Evolutionary conservation across 306 rosid genomes (phyloP), one percentile per base, ranked within the genome.

Genomic region (Vachellia collinsii): DNA sequence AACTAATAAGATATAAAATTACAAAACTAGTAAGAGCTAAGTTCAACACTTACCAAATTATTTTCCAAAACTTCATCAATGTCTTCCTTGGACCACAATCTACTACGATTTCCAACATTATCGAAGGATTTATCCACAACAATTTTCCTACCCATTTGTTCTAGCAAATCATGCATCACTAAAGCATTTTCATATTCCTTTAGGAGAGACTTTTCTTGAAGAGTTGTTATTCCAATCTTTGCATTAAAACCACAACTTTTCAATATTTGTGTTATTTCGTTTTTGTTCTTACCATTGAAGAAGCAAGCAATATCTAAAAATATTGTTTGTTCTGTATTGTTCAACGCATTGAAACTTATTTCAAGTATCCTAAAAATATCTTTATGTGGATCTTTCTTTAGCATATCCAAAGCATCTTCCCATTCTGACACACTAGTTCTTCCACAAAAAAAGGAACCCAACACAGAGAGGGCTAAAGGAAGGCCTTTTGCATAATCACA

Each of bases 101-200:
- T 70, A 22, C 20, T 22, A 5, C 39, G 74, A 2, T 20, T 20
- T 11, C 73, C 34, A 41, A 8, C 16, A 38, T 66, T 1, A 41
- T n/a, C 0, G 5, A 37, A 0, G 11, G 56, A 44, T 3, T 70
- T 34, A 43, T 70, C 11, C 2, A 10, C 29, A 12, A 44, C 74
- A 70, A 70, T 70, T 6, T 3, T 43, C 38, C 20, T 61, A 25
- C 37, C 66, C 66, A 61, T 61, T 61, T 22, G 38, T n/a, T n/a
- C 23, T 0, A 54, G 23, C 76, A 84, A 61, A 70, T 84, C 77
- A 80, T 89, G 90, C 84, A 89, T 78, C 5, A 5, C 70, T 3
- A 78, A 17, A 1, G 4, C 5, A 12, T 3, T 0, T 3, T 3
- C 12, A 56, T 50, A 13, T 0, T 39, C 71, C 22, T 2, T 1